These are phyloP conservation scores for Arthrocladium fulminans DNA, from an alignment of 2,329 filamentous ascomycete genomes.

Conservation along the genomic window DNA sequence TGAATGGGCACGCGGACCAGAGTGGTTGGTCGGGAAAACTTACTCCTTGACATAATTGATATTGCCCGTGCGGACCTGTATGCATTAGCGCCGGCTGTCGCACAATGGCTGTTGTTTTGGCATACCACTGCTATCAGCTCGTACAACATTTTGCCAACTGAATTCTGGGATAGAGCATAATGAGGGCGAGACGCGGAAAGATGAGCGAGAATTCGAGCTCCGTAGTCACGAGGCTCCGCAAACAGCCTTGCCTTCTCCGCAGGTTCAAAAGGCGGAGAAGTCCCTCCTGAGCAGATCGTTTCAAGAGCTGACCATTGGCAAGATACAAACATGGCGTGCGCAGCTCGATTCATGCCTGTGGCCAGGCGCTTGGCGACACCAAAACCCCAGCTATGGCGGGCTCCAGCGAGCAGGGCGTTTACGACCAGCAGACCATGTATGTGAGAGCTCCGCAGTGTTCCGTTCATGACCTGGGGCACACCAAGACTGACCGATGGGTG, in stretches of 20 bases:
- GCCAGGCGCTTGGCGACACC: not conserved
- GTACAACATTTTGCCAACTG: slow-evolving; percentile 66
- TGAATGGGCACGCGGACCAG: too few relatives aligned
- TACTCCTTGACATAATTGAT: slow-evolving; percentile 93
- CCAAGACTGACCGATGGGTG: not conserved
- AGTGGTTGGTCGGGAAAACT: too few relatives aligned
- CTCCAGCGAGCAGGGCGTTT: slow-evolving; percentile 12
- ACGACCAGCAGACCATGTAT: slow-evolving; percentile 13
- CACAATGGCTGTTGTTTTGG: slow-evolving; percentile 21
- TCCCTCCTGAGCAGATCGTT: too few relatives aligned
- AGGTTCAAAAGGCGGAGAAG: too few relatives aligned
- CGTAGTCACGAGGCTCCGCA: slow-evolving; percentile 1
- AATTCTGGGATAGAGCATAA: slow-evolving; percentile 25
- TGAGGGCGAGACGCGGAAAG: slow-evolving; percentile 1
- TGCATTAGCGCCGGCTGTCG: slow-evolving; percentile 14
- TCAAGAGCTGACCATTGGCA: too few relatives aligned
- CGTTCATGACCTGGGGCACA: too few relatives aligned
- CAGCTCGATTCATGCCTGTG: slow-evolving; percentile 8
- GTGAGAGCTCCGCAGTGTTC: slow-evolving; percentile 7
- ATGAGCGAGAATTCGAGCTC: not conserved
- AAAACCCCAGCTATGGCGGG: slow-evolving; percentile 4
- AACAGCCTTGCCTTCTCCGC: too few relatives aligned
- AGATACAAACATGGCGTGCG: slow-evolving; percentile 5
- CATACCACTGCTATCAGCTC: slow-evolving; percentile 91
- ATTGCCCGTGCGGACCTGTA: slow-evolving; percentile 82